Evolutionary conservation across 208 protist genomes (phyloP), one percentile per base, ranked within the genome.

Genomic region (Trypanosoma lewisi): DNA sequence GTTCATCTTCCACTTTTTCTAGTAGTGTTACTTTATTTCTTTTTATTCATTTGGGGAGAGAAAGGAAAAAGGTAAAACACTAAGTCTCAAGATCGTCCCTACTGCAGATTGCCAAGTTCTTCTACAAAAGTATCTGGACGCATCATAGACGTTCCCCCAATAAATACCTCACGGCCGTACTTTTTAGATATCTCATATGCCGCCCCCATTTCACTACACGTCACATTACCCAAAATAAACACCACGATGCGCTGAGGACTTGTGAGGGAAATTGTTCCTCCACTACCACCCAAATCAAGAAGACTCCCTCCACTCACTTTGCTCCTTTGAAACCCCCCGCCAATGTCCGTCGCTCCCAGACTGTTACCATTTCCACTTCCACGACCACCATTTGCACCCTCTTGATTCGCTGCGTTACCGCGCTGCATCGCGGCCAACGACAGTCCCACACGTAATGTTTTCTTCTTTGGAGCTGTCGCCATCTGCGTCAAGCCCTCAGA

Each of bases 151-250:
- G 83, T 91, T 31, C 82, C 76, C 8, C 87, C 87, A 25, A 91
- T 68, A 55, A 94, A 83, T 47, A 77, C 58, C 71, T 94, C 83
- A 4, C 75, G 69, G 9, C 73, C 69, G 9, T 64, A 67, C 21
- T 72, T 54, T 63, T 80, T 77, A 41, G 83, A 60, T 19, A 83
- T 60, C 45, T 91, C 80, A 55, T 94, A 94, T 23, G 82, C 87
- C 1, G 80, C 73, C 8, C 83, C 65, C 25, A 63, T 75, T 62
- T 94, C 83, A 12, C 77, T 77, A 58, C 71, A 89, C 16, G 87
- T 94, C 30, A 85, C 73, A 36, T 84, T 84, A 39, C 87, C 84
- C 28, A 94, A 55, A 9, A 94, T 78, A 70, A 94, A 90, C 14
- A 94, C 34, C 6, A 94, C 77, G 50, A 94, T 67, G 2, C 75